Evolutionary conservation across 176 grass and related monocot genomes (phyloP).

Genomic region (Leersia perrieri): DNA sequence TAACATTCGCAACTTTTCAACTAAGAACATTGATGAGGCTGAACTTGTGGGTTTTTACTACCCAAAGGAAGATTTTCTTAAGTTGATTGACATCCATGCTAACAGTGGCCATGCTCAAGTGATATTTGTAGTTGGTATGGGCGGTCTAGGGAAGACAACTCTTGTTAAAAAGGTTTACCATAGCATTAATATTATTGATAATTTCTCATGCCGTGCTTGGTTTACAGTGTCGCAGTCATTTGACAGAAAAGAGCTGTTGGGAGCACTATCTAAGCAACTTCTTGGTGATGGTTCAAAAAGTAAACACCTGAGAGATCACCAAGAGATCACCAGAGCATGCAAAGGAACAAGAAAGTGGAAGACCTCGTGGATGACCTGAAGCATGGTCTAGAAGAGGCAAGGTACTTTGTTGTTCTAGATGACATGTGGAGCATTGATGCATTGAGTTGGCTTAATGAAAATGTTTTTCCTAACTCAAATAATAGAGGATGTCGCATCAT

Average conservation of each 20-base stretch:
- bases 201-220: background rate
- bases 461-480: too few species aligned
- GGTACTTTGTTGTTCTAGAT: slow-evolving; percentile 34
- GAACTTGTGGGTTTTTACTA: background rate
- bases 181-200: background rate
- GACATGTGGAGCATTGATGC: background rate
- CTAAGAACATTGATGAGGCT: background rate
- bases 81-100: background rate
- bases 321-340: too few species aligned
- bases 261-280: background rate
- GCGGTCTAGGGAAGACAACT: background rate
- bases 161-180: background rate
- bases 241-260: background rate
- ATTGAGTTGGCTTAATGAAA: background rate
- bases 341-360: background rate
- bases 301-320: too few species aligned
- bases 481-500: too few species aligned
- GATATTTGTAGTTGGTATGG: background rate
- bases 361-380: background rate
- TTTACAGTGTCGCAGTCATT: background rate
- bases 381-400: rapidly evolving
- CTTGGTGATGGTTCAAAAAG: background rate
- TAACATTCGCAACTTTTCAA: background rate
- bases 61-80: background rate
- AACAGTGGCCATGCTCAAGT: background rate